phyloP scores from a whole-genome alignment of 768 basidiomycete genomes.

The Lentinula sp. region DNA sequence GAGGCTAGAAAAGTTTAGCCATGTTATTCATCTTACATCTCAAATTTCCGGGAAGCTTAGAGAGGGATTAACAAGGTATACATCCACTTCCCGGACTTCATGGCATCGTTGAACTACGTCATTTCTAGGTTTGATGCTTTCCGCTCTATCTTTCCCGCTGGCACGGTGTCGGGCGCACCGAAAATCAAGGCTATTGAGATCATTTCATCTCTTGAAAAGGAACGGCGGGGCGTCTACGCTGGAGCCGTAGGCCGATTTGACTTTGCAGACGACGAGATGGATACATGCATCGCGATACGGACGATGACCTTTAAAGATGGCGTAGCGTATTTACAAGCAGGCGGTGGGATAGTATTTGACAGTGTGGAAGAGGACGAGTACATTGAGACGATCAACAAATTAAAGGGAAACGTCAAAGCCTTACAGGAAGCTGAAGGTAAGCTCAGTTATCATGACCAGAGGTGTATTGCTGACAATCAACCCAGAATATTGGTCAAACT shows the following conservation, averaged over 20 bases:
- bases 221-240: constrained; percentile 90
- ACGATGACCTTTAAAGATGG: constrained; percentile 98
- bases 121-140: constrained; percentile 87
- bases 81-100: background rate
- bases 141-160: constrained; percentile 97
- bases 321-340: constrained; percentile 87
- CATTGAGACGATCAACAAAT: constrained; percentile 91
- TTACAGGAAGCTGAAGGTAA: constrained; percentile 85
- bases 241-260: constrained; percentile 98
- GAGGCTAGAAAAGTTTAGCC: constrained; percentile 91
- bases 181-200: constrained; percentile 99
- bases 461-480: constrained; percentile 14
- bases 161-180: constrained; percentile 97
- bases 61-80: constrained; percentile 76
- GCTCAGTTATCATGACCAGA: constrained; percentile 22
- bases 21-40: constrained; percentile 96
- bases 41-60: constrained; percentile 87
- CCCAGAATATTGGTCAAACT: constrained; percentile 65
- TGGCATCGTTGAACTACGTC: constrained; percentile 5
- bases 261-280: constrained; percentile 92
- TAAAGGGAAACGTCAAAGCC: constrained; percentile 80
- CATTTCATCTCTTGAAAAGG: constrained; percentile 77
- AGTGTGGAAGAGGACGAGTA: constrained; percentile 98
- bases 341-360: constrained; percentile 96
- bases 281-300: constrained; percentile 97